Evolutionary conservation across 2,329 filamentous ascomycete species (phyloP).

Genomic region (Lasiodiplodia citricola): DNA sequence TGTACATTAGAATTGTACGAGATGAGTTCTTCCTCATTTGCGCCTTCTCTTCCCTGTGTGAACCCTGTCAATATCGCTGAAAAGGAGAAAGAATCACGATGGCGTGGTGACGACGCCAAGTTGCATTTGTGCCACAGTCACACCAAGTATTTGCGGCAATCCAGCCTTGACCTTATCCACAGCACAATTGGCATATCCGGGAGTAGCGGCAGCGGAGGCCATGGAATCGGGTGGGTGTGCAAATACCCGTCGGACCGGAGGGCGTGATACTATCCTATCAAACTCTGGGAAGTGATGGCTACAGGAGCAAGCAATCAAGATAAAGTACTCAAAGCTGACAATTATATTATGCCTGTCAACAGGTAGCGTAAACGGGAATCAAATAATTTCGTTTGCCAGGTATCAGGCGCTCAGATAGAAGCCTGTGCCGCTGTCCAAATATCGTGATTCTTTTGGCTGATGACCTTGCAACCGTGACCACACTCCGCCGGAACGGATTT

Average conservation of each 20-base stretch:
- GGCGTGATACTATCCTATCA: neutral
- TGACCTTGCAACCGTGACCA: neutral
- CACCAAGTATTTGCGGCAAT: neutral
- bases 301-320: neutral
- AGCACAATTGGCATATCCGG: neutral
- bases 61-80: neutral
- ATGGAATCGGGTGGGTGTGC: neutral
- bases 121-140: neutral
- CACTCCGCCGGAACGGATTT: neutral
- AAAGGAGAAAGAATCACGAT: neutral
- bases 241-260: neutral
- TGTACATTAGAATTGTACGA: slow-evolving; percentile 22
- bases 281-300: neutral
- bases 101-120: neutral
- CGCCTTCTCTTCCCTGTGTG: neutral
- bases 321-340: neutral
- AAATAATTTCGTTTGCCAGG: neutral
- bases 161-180: too few relatives aligned
- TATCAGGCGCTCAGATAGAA: neutral
- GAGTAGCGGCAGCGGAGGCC: neutral
- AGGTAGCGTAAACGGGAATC: neutral
- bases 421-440: too few relatives aligned
- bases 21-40: neutral
- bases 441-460: too few relatives aligned
- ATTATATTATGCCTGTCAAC: neutral